Percentiles rank a stretch among this genome's conserved stretches.
These are phyloP conservation scores for Stephanodiscus minutulus DNA, from an alignment of 108 stramenopile species.

Conservation along the genomic window DNA sequence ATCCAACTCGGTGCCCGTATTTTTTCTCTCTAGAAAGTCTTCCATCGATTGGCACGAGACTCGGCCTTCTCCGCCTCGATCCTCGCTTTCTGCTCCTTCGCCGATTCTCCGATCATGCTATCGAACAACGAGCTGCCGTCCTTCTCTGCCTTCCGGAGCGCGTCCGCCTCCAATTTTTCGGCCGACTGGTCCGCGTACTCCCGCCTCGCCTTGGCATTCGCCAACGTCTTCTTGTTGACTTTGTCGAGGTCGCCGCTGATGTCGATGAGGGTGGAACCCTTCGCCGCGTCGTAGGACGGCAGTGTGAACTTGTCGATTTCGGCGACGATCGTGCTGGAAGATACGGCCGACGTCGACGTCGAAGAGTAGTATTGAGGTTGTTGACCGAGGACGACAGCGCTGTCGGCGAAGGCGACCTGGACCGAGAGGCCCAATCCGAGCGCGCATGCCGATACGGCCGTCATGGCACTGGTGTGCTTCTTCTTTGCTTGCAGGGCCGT, in stretches of 20 bases:
- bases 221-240: slow-evolving; percentile 43
- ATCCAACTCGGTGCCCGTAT: no score
- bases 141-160: slow-evolving; percentile 31
- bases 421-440: slow-evolving; percentile 32
- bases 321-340: slow-evolving; percentile 18
- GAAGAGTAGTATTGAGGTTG: not conserved
- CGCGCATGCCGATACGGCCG: slow-evolving; percentile 5
- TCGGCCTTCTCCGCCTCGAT: slow-evolving; percentile 47
- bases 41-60: slow-evolving; percentile 46
- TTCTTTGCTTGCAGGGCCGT: slow-evolving; percentile 1
- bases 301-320: slow-evolving; percentile 43
- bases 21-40: slow-evolving; percentile 33
- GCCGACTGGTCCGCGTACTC: slow-evolving; percentile 30
- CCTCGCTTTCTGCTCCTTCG: slow-evolving; percentile 16
- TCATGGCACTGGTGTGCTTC: not conserved
- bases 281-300: slow-evolving; percentile 49
- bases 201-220: slow-evolving; percentile 33
- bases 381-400: not conserved
- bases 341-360: slow-evolving; percentile 14
- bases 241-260: slow-evolving; percentile 32
- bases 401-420: slow-evolving; percentile 18
- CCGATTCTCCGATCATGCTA: slow-evolving; percentile 21
- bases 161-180: slow-evolving; percentile 43
- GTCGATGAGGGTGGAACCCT: slow-evolving; percentile 38
- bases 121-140: slow-evolving; percentile 37